Evolutionary conservation across 2,329 filamentous ascomycete species (phyloP), one percentile per base, ranked within the genome.

Genomic region (Penicillium brasilianum): DNA sequence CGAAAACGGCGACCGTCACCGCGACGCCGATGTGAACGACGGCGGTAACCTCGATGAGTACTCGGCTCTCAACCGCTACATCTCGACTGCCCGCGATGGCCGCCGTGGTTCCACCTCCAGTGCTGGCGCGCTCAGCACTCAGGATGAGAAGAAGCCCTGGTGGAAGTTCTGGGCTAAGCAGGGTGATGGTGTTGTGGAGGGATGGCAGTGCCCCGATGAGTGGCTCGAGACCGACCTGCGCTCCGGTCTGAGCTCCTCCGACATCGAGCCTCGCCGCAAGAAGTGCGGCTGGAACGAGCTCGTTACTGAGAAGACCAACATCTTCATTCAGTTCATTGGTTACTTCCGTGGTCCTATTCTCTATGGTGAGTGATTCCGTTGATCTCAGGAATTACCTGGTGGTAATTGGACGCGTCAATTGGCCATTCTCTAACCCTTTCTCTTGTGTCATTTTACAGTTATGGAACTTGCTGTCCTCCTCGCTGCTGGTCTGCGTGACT

Each of bases 341-440:
- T 92, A 89, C 82, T 92, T 92, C 84, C 87, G 82, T 68, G 89
- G 89, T 72, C 89, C 89, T 64, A 89, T 92, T 82, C 87, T 92
- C 65, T 92, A 91, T 79, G 88, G 89, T 91, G 83, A 75, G 87
- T 78, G 68, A 63, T 54, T 37, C 37, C 1, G 4, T 22, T 11
- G 39, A 18, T 9, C n/a, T n/a, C 5, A 7, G 37, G 7, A n/a
- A 28, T 6, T 8, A 16, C 37, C 37, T n/a, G 1, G 6, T 41
- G 36, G n/a, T 32, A 32, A 56, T 53, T 36, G 22, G 55, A 58
- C 53, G 49, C 50, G 46, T 62, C 41, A 48, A 22, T 48, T 48
- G 56, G 50, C 53, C 39, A 18, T 13, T 53, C 46, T 28, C 59
- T 69, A 56, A 68, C 61, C 34, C 37, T n/a, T n/a, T n/a, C n/a